Evolutionary conservation across 2,329 filamentous ascomycete genomes (phyloP), one percentile per base, ranked within the genome.

Genomic region (Pseudodiploospora longispora): DNA sequence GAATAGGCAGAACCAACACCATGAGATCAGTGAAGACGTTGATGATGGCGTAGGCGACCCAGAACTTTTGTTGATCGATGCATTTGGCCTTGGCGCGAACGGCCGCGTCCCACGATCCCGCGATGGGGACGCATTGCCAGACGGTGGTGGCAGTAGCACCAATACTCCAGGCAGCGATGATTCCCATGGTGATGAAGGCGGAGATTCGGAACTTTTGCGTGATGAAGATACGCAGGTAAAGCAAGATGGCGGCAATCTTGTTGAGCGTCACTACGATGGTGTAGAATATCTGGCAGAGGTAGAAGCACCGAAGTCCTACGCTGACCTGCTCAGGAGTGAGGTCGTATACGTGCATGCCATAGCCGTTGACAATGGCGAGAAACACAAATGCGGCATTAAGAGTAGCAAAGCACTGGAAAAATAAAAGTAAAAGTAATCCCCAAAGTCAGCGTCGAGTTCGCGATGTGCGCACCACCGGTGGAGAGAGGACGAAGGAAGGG

Each of bases 171-270:
- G 59, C 52, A 8, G 65, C 31, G 19, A 76, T 61, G 40, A 72
- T 57, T 32, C 48, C 52, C 34, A 71, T 55, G n/a, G 69, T 53
- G 4, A 57, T 45, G 41, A 62, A 61, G 40, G 65, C 68, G 6
- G 59, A 50, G 2, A 62, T 57, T 6, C 62, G 61, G 47, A 75
- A 74, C 42, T 54, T 59, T 19, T 47, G 58, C n/a, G 65, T 60
- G 6, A 66, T 59, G 42, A 76, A 76, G 12, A 75, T 69, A 7
- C 71, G 68, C 10, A 71, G 64, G 48, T 74, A 76, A 19, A 76
- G 62, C 3, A 72, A 55, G 6, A 75, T 56, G 32, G 73, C 69
- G 2, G 72, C 71, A 2, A 68, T 56, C 51, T 76, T 76, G n/a
- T 69, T 73, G 38, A 72, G 56, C 50, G 69, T 71, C 44, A 75